Evolutionary conservation across 2,329 filamentous ascomycete species (phyloP), one percentile per base, ranked within the genome.

Genomic region (Fusarium subtropicale): DNA sequence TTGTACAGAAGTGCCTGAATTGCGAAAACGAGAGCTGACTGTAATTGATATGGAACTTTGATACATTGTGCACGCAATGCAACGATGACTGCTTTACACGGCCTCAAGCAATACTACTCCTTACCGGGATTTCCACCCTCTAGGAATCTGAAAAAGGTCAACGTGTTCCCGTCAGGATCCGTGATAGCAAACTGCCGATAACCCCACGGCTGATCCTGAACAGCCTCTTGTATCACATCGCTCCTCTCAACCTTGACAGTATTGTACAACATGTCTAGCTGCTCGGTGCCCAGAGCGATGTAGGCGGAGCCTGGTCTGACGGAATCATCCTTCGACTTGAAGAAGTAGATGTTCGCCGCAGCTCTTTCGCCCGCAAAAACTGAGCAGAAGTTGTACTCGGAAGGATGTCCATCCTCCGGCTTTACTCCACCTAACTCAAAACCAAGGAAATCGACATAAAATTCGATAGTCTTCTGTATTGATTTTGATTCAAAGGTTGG

Each of bases 321-420:
- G 34, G 26, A 22, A 12, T 24, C 26, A 42, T 46, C 30, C 16
- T 50, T 42, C 24, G 66, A 50, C 24, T 70, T 69, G 50, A 69
- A 68, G 46, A 69, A 68, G 46, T 67, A 69, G 36, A 70, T 54
- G 26, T 70, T 69, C 57, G 57, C 66, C 5, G 66, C 66, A 28
- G 62, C 67, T 50, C 52, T 68, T 18, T 68, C 46, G 24, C 58
- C 58, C 28, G 63, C 66, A 47, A 26, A 39, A 30, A 67, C 26
- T 20, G 62, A 69, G 50, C 66, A 69, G 24, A 70, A 70, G 16
- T 38, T 53, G 24, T 67, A 70, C 20, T 60, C n/a, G 36, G 53
- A 57, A 24, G 62, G 39, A 10, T 33, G 47, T 5, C 24, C 53
- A 11, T 46, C 57, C 57, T 67, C 62, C 26, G 53, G 48, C 33